Evolutionary conservation across 2,329 filamentous ascomycete species (phyloP).

Genomic region (Lachnellula occidentalis): DNA sequence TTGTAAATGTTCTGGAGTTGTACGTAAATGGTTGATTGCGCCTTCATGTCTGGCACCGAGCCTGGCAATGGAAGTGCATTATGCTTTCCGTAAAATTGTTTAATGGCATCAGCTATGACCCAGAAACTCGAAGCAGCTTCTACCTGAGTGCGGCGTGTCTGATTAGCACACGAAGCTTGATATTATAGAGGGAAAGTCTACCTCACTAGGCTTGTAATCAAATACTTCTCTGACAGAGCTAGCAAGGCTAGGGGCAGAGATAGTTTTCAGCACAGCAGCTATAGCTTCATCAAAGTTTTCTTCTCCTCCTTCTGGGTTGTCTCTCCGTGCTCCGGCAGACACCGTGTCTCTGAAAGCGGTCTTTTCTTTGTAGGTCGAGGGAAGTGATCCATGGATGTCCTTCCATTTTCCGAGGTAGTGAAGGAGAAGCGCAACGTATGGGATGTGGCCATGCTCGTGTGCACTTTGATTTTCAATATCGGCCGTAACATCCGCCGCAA

Average conservation of each 20-base stretch:
- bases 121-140: conserved; percentile 67
- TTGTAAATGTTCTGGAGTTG: conserved; percentile 91
- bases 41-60: conserved; percentile 94
- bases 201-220: conserved; percentile 49
- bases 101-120: conserved; percentile 78
- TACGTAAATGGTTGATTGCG: conserved; percentile 84
- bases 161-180: not conserved
- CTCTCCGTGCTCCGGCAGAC: conserved; percentile 57
- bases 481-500: conserved; percentile 60
- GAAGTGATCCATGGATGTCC: conserved; percentile 60
- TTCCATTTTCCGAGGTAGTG: conserved; percentile 83
- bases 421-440: conserved; percentile 77
- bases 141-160: conserved; percentile 30
- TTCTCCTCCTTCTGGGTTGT: conserved; percentile 79
- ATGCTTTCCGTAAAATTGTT: conserved; percentile 69
- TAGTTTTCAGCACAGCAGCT: conserved; percentile 80
- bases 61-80: conserved; percentile 76
- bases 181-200: conserved; percentile 31
- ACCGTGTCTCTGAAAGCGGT: conserved; percentile 71
- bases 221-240: conserved; percentile 73
- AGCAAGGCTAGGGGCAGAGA: conserved; percentile 63
- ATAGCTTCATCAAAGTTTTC: conserved; percentile 96
- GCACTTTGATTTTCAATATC: conserved; percentile 65
- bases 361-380: conserved; percentile 79
- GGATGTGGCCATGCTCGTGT: conserved; percentile 86